Conservation (phyloP, 2,329 filamentous ascomycete species). For the Phyllosticta citriasiana region DNA sequence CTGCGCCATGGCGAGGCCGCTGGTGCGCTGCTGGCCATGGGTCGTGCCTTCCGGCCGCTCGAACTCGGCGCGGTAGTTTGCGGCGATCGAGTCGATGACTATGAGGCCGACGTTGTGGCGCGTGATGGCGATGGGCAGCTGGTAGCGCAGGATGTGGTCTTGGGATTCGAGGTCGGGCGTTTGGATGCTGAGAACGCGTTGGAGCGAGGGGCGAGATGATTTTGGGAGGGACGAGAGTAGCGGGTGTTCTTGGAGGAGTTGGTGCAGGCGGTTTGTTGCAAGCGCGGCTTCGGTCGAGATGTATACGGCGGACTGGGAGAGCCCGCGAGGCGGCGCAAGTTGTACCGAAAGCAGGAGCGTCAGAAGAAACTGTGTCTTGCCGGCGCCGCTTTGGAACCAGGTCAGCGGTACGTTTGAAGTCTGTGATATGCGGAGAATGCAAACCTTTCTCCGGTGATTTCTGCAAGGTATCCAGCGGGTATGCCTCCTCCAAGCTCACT, state of each 20-base stretch:
- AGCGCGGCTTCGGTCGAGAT: slow-evolving; percentile 86
- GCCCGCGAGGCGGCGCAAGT: slow-evolving; percentile 61
- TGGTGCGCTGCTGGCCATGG: slow-evolving; percentile 24
- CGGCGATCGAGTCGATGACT: slow-evolving; percentile 82
- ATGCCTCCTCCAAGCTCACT: slow-evolving; percentile 65
- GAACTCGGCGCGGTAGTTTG: slow-evolving; percentile 91
- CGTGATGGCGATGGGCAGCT: slow-evolving; percentile 75
- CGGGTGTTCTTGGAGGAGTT: slow-evolving; percentile 63
- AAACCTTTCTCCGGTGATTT: slow-evolving; percentile 83
- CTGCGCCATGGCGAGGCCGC: slow-evolving; percentile 50
- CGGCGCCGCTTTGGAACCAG: slow-evolving; percentile 54
- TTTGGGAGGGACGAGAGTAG: slow-evolving; percentile 39
- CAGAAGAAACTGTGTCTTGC: slow-evolving; percentile 90
- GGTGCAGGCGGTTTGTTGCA: slow-evolving; percentile 68
- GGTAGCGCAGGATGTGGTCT: slow-evolving; percentile 87
- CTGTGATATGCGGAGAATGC: background rate
- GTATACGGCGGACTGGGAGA: slow-evolving; percentile 71
- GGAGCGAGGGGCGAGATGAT: slow-evolving; percentile 51
- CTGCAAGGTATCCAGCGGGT: slow-evolving; percentile 70
- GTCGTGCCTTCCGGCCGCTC: slow-evolving; percentile 43
- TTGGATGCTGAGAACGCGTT: slow-evolving; percentile 67
- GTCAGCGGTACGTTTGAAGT: background rate
- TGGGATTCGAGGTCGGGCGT: slow-evolving; percentile 88
- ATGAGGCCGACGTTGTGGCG: slow-evolving; percentile 71
- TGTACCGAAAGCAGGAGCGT: slow-evolving; percentile 76